Conservation (phyloP, 2,329 filamentous ascomycete genomes). For the Colletotrichum horii region DNA sequence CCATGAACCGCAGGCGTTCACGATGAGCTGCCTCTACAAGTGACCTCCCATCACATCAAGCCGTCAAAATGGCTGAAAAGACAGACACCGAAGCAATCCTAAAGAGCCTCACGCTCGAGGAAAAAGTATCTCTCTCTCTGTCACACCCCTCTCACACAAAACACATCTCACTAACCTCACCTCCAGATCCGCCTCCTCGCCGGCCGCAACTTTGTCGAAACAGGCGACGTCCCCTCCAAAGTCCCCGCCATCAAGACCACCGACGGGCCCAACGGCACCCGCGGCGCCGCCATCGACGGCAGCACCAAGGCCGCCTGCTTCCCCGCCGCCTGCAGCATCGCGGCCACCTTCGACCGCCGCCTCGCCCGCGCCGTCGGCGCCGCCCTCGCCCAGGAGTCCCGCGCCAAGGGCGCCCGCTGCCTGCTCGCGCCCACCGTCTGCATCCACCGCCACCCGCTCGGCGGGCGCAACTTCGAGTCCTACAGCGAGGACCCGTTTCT, state of each 20-base stretch:
- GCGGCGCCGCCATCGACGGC: slow-evolving; percentile 19
- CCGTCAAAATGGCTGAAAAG: not conserved
- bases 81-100: slow-evolving; percentile 28
- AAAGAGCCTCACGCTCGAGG: slow-evolving; percentile 33
- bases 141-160: not conserved
- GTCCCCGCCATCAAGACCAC: slow-evolving; percentile 19
- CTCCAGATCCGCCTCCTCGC: slow-evolving; percentile 14
- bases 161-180: not conserved
- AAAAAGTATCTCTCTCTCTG: slow-evolving; percentile 25
- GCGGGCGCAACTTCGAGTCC: slow-evolving; percentile 67
- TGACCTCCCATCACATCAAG: not conserved
- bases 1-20: not conserved
- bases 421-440: slow-evolving; percentile 63
- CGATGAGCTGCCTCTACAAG: not conserved
- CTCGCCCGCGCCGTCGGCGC: slow-evolving; percentile 70
- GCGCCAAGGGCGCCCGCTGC: slow-evolving; percentile 73
- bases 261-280: slow-evolving; percentile 21
- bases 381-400: slow-evolving; percentile 75
- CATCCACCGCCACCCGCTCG: slow-evolving; percentile 67
- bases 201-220: slow-evolving; percentile 18
- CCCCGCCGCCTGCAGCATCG: slow-evolving; percentile 73
- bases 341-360: slow-evolving; percentile 73
- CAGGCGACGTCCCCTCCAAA: slow-evolving; percentile 2
- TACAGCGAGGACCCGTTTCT: slow-evolving; percentile 71
- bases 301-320: slow-evolving; percentile 45